phyloP scores from a whole-genome alignment of 192 early-diverging fungal species.

The Podila horticola region DNA sequence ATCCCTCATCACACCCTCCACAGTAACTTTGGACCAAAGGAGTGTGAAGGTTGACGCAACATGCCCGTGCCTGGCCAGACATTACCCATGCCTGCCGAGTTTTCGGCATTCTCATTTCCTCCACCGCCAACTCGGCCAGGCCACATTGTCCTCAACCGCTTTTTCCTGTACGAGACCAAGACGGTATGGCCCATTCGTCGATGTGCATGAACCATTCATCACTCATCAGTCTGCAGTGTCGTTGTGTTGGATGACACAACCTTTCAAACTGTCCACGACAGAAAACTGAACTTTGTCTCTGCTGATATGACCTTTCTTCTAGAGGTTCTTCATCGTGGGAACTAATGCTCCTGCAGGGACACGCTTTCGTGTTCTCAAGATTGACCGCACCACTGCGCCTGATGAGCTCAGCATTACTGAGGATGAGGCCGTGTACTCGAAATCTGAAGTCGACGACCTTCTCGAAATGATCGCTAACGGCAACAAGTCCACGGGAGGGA shows the following conservation, averaged over 20 bases:
- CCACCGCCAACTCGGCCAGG: constrained; percentile 39
- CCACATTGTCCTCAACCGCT: constrained; percentile 70
- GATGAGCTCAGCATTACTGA: constrained; percentile 78
- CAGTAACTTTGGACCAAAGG: too few species aligned
- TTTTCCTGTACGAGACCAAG: constrained; percentile 90
- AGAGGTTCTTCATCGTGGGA: constrained; percentile 87
- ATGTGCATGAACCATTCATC: not conserved
- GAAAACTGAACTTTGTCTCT: not conserved
- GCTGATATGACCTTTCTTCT: constrained; percentile 4
- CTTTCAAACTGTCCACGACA: not conserved
- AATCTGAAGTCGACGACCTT: constrained; percentile 75
- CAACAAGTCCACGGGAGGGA: constrained; percentile 78
- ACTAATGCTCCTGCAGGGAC: constrained; percentile 77
- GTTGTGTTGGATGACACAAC: not conserved
- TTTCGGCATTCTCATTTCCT: constrained; percentile 23
- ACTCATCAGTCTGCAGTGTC: not conserved
- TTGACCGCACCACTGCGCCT: constrained; percentile 78
- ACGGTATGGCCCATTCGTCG: constrained; percentile 59
- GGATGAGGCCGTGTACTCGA: constrained; percentile 82
- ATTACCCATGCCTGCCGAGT: constrained; percentile 16
- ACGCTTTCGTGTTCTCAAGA: constrained; percentile 85
- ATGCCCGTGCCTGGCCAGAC: constrained; percentile 4
- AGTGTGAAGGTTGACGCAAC: not conserved
- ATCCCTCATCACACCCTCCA: too few species aligned
- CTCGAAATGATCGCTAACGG: constrained; percentile 83